Percentiles rank a stretch among this genome's conserved stretches.
phyloP scores from a whole-genome alignment of 2,329 filamentous ascomycete species.

The Purpureocillium takamizusanense region DNA sequence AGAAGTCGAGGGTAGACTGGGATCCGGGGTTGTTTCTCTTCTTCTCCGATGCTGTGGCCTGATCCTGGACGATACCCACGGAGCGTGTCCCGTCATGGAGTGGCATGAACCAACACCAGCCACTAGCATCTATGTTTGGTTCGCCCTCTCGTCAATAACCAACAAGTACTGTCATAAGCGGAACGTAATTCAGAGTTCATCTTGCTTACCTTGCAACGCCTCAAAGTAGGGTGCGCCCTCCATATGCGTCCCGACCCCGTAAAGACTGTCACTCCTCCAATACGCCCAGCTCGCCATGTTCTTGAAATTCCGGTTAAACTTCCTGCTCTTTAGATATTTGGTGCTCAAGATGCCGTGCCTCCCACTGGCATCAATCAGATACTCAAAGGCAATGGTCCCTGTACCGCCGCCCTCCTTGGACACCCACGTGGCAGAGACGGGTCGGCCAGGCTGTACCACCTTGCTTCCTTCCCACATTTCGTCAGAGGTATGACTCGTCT shows the following conservation, averaged over 20 bases:
- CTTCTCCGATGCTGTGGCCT: conserved; percentile 23
- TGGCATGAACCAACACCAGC: conserved; percentile 42
- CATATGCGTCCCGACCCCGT: conserved; percentile 22
- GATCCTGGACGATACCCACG: conserved; percentile 31
- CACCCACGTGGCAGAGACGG: conserved; percentile 25
- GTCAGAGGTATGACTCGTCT: no score
- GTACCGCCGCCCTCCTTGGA: conserved; percentile 22
- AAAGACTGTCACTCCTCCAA: conserved; percentile 25
- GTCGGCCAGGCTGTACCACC: conserved; percentile 14
- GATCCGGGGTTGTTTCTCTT: conserved; percentile 14
- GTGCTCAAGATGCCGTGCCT: conserved; percentile 34
- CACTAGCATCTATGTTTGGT: conserved; percentile 29
- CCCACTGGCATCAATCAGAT: conserved; percentile 39
- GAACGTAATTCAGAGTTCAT: no score
- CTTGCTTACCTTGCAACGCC: conserved; percentile 21
- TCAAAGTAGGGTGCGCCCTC: conserved; percentile 34
- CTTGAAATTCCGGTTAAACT: conserved; percentile 36
- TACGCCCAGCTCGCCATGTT: conserved; percentile 42
- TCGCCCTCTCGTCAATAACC: no score
- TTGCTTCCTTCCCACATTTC: no score
- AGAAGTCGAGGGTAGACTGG: conserved; percentile 20
- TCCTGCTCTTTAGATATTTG: conserved; percentile 38
- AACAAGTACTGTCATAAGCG: no score
- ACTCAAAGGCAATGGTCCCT: conserved; percentile 34
- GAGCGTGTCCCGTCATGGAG: conserved; percentile 35